Evolutionary conservation across 2,329 filamentous ascomycete species (phyloP).

Genomic region (Ophiostoma fasciatum): DNA sequence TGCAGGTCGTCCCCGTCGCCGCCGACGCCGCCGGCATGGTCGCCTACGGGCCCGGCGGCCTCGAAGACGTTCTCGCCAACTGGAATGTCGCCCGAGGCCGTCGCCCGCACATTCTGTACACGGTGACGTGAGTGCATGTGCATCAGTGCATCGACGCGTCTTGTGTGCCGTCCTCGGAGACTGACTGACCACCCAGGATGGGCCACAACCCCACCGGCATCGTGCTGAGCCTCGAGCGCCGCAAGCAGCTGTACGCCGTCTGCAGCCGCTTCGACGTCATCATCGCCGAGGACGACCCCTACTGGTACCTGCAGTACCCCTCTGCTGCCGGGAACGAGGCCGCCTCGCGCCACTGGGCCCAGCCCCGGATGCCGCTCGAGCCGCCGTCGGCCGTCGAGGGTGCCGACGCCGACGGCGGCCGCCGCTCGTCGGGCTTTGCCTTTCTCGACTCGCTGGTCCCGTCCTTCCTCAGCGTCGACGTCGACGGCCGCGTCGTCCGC

Average conservation of each 20-base stretch:
- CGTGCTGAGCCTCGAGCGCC: conserved; percentile 55
- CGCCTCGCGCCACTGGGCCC: conserved; percentile 27
- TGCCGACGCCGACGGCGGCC: conserved; percentile 14
- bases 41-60: conserved; percentile 54
- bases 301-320: conserved; percentile 88
- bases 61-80: conserved; percentile 64
- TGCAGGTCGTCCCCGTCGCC: conserved; percentile 59
- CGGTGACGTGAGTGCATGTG: conserved; percentile 54
- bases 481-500: conserved; percentile 74
- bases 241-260: conserved; percentile 64
- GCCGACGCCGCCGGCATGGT: conserved; percentile 71
- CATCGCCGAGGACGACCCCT: conserved; percentile 88
- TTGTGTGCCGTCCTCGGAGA: too few species aligned
- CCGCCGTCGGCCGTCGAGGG: conserved; percentile 12
- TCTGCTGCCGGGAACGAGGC: conserved; percentile 43
- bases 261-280: conserved; percentile 77
- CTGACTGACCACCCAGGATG: conserved; percentile 33
- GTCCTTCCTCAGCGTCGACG: conserved; percentile 68
- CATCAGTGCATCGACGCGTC: background rate
- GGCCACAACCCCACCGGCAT: conserved; percentile 82
- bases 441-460: conserved; percentile 76
- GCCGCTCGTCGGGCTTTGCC: conserved; percentile 44
- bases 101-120: conserved; percentile 75
- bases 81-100: conserved; percentile 66
- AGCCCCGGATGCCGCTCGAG: conserved; percentile 16